Percentiles rank a stretch among this genome's conserved stretches.
Conservation (phyloP, 768 basidiomycete species). For the Kwoniella botswanensis region DNA sequence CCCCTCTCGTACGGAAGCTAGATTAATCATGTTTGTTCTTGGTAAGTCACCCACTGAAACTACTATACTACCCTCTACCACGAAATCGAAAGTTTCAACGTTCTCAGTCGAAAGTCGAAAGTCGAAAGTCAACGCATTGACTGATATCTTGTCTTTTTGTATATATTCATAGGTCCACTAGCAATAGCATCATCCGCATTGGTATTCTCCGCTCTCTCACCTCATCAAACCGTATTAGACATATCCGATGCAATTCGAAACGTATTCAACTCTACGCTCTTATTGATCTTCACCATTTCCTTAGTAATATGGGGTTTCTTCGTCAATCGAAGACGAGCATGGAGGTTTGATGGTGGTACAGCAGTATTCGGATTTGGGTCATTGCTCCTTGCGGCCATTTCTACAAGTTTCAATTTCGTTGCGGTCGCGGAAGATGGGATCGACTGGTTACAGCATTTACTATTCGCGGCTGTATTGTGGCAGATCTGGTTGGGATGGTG, state of each 20-base stretch:
- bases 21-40: constrained; percentile 81
- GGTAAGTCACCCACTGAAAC: constrained; percentile 61
- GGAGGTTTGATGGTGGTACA: constrained; percentile 96
- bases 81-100: too few species aligned
- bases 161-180: constrained; percentile 68
- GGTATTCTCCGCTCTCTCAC: constrained; percentile 76
- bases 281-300: constrained; percentile 86
- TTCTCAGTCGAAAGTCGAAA: too few species aligned
- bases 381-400: constrained; percentile 76
- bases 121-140: too few species aligned
- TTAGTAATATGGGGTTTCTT: constrained; percentile 92
- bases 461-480: constrained; percentile 94
- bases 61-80: too few species aligned
- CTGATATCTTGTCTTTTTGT: too few species aligned
- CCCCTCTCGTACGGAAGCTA: constrained; percentile 84
- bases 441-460: constrained; percentile 86
- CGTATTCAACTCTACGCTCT: constrained; percentile 95
- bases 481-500: constrained; percentile 95
- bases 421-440: constrained; percentile 87
- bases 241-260: constrained; percentile 80
- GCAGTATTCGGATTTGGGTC: constrained; percentile 89
- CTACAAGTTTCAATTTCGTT: constrained; percentile 80
- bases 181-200: constrained; percentile 82
- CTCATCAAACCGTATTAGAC: constrained; percentile 60
- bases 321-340: constrained; percentile 86